Evolutionary conservation across 768 basidiomycete genomes (phyloP), one percentile per base, ranked within the genome.

Genomic region (Auricularia auricula-judae): DNA sequence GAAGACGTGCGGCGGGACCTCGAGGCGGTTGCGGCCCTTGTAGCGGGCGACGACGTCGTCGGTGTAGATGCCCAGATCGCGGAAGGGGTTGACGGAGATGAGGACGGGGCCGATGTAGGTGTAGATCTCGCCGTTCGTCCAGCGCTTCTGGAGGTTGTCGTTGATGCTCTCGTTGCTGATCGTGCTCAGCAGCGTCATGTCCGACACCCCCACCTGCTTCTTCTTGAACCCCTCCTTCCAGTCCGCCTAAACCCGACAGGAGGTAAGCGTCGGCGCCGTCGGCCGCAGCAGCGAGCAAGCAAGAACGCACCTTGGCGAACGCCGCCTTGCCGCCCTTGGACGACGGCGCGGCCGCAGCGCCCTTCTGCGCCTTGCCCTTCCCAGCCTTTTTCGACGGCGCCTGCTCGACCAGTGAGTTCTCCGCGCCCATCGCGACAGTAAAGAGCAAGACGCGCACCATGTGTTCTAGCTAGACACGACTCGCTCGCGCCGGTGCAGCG

Each of bases 201-300:
- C 97, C 53, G 92, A 87, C 65, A 99, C 96, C 64, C 97, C 97
- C 67, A 95, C 88, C 76, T 92, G 89, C 78, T 98, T 98, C 87
- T 98, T 99, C 87, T 97, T 97, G 83, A 99, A 99, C 3, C 95
- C 94, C 72, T 98, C 96, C 76, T 96, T 96, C 96, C 96, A 99
- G 74, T 98, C 96, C 61, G 96, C 96, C 95, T 98, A 29, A 29
- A 29, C 29, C 33, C 36, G 36, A 7, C 36, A 23, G 61, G 65
- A n/a, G 5, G 33, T 51, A n/a, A 39, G 29, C 59, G 36, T 43
- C n/a, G 36, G 62, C 59, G n/a, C 36, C 59, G 56, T 34, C 36
- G 63, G 69, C 33, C 43, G 29, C 29, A 29, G 29, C 29, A 29
- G 29, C 29, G 29, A 29, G 29, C 29, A 29, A 29, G 29, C 29